Conservation (phyloP, 164 flowering plant species). For the Kalanchoe fedtschenkoi region DNA sequence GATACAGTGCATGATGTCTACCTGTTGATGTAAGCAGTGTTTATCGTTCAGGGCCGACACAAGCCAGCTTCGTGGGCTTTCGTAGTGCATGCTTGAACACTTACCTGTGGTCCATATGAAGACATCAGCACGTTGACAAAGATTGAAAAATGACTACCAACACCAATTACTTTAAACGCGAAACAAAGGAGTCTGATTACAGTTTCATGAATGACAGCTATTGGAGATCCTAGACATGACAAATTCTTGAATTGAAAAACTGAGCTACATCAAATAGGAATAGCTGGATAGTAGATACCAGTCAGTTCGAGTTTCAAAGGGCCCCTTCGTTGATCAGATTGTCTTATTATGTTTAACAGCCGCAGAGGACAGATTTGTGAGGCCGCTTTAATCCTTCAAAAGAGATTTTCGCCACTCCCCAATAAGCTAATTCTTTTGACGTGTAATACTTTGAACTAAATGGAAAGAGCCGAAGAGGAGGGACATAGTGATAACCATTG, state of each 20-base stretch:
- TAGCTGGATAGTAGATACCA: neutral
- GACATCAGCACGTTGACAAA: neutral
- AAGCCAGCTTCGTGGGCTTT: neutral
- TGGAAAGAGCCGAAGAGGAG: neutral
- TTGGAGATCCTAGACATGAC: neutral
- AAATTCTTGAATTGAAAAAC: neutral
- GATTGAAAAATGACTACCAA: slow-evolving; percentile 7
- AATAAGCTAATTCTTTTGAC: neutral
- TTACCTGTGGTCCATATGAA: neutral
- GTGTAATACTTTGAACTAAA: neutral
- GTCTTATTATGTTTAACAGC: neutral
- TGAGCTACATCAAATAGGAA: neutral
- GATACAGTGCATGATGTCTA: slow-evolving; percentile 1
- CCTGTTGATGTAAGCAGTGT: neutral
- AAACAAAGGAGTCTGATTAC: neutral
- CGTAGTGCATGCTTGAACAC: neutral
- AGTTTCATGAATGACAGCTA: slow-evolving; percentile 4
- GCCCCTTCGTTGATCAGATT: neutral
- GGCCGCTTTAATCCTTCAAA: too few species aligned
- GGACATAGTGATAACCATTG: neutral
- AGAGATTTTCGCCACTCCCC: neutral
- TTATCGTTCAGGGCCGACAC: neutral
- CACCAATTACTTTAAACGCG: neutral
- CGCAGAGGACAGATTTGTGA: neutral
- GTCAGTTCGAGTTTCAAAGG: neutral